Conservation (phyloP, 441 rosid genomes). For the Gossypium schwendimanii region DNA sequence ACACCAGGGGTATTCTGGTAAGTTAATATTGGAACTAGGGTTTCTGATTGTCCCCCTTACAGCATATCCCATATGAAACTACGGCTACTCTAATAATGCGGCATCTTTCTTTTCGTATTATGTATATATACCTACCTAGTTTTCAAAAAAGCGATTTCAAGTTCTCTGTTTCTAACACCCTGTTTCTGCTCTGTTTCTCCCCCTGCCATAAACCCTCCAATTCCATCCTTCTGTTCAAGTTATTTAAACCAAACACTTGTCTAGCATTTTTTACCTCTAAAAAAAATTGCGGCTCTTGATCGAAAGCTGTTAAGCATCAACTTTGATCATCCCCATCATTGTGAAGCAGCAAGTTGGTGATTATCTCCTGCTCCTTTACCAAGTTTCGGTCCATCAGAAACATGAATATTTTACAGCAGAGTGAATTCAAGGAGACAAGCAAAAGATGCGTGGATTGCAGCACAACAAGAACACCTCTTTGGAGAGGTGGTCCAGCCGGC, state of each 20-base stretch:
- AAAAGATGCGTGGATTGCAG: constrained; percentile 44
- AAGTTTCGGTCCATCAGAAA: neutral
- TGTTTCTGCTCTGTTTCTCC: constrained; percentile 4
- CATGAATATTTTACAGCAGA: neutral
- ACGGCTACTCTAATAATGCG: neutral
- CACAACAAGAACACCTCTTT: constrained; percentile 51
- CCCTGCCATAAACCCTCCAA: neutral
- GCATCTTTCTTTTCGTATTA: neutral
- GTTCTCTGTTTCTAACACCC: neutral
- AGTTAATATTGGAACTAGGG: neutral
- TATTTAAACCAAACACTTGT: neutral
- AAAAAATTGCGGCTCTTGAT: neutral
- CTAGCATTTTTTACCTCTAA: neutral
- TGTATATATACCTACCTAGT: neutral
- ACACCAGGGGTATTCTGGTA: constrained; percentile 4
- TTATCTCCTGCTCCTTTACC: neutral
- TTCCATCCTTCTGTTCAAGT: neutral
- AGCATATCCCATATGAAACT: neutral
- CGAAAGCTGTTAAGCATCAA: neutral
- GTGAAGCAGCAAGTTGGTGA: neutral
- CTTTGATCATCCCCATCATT: neutral
- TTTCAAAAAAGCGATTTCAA: neutral
- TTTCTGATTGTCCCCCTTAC: neutral
- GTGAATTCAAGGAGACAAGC: constrained; percentile 15
- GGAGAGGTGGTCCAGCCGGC: constrained; percentile 63